Evolutionary conservation across 306 rosid genomes (phyloP).

Genomic region (Ceratonia siliqua): DNA sequence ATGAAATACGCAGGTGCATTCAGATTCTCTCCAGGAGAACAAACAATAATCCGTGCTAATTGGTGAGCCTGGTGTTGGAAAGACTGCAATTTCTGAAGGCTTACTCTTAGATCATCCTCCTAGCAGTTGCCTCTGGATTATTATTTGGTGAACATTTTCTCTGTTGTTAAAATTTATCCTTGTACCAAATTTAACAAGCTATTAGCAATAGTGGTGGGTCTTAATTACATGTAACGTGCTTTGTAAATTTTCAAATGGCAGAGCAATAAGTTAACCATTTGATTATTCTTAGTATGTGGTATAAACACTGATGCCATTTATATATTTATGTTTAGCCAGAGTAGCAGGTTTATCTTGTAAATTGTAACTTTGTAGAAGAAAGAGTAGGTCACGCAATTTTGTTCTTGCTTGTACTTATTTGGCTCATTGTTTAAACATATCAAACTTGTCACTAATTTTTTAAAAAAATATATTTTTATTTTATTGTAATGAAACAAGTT

Average conservation of each 20-base stretch:
- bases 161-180: not conserved
- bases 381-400: constrained; percentile 6
- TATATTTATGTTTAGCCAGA: constrained; percentile 2
- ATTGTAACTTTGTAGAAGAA: not conserved
- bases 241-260: constrained; percentile 10
- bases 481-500: no score
- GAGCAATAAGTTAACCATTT: not conserved
- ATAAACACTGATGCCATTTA: not conserved
- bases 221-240: not conserved
- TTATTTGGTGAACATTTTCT: not conserved
- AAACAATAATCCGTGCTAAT: constrained; percentile 97
- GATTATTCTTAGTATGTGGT: not conserved
- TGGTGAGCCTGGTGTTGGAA: constrained; percentile 99
- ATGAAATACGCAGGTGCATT: constrained; percentile 98
- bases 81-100: constrained; percentile 99
- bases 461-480: no score
- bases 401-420: not conserved
- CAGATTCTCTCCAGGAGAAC: constrained; percentile 99
- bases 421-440: no score
- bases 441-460: no score
- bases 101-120: constrained; percentile 37
- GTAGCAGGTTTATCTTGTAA: constrained; percentile 18
- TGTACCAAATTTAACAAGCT: not conserved
- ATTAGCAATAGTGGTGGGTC: not conserved
- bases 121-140: not conserved